These are phyloP conservation scores for Geranomyces michiganensis DNA, from an alignment of 192 early-diverging fungal species.

Conservation along the genomic window DNA sequence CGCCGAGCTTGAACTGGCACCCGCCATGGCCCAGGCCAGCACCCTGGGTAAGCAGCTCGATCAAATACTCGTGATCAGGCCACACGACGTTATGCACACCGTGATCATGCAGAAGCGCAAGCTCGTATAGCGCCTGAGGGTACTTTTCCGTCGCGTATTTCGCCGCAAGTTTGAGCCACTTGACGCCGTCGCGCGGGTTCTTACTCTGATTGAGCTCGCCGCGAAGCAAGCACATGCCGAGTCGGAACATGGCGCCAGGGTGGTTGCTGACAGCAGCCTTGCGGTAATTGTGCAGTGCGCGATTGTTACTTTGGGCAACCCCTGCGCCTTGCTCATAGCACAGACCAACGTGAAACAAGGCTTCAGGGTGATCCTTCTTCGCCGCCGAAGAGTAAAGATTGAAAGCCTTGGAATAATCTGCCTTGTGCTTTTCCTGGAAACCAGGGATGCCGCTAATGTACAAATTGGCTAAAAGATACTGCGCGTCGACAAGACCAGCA, in stretches of 20 bases:
- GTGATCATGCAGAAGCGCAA: constrained; percentile 78
- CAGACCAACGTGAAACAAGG: constrained; percentile 70
- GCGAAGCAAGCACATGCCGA: constrained; percentile 75
- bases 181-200: constrained; percentile 78
- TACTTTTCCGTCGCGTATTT: constrained; percentile 69
- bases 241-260: constrained; percentile 66
- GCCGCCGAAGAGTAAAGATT: constrained; percentile 67
- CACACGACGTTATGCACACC: constrained; percentile 70
- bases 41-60: constrained; percentile 73
- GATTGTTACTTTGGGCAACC: constrained; percentile 57
- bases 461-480: constrained; percentile 69
- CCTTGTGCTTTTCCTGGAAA: constrained; percentile 60
- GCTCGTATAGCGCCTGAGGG: constrained; percentile 74
- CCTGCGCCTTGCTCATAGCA: constrained; percentile 76
- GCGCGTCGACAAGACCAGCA: constrained; percentile 49
- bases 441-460: constrained; percentile 67
- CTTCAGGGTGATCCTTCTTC: constrained; percentile 74
- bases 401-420: constrained; percentile 68
- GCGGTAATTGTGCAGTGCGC: constrained; percentile 75
- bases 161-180: constrained; percentile 80
- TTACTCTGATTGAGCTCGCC: constrained; percentile 70
- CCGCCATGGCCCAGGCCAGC: constrained; percentile 72
- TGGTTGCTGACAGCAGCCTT: constrained; percentile 55
- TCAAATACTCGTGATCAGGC: constrained; percentile 74
- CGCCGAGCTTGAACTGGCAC: constrained; percentile 79